phyloP scores from a whole-genome alignment of 2,329 filamentous ascomycete species.

The Grosmannia serpens region DNA sequence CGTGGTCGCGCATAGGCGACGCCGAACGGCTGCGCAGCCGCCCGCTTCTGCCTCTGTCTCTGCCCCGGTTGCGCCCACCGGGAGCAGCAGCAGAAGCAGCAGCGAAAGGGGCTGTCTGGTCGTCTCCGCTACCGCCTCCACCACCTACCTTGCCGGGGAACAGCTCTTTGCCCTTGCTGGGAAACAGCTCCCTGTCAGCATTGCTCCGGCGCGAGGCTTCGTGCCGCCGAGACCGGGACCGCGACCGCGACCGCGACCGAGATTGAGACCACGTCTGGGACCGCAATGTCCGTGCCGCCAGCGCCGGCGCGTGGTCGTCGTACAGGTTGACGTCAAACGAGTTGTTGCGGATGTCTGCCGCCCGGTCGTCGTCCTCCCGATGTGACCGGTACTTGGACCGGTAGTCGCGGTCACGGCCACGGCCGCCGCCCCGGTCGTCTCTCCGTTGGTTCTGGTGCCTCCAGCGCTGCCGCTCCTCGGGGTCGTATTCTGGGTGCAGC shows the following conservation, averaged over 20 bases:
- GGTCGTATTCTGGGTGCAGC: slow-evolving; percentile 80
- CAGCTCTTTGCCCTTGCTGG: slow-evolving; percentile 2
- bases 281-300: slow-evolving; percentile 20
- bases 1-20: slow-evolving; percentile 29
- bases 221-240: slow-evolving; percentile 7
- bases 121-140: background rate
- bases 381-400: slow-evolving; percentile 16
- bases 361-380: slow-evolving; percentile 29
- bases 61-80: background rate
- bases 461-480: slow-evolving; percentile 46
- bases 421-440: slow-evolving; percentile 44
- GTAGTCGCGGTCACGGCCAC: slow-evolving; percentile 13
- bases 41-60: slow-evolving; percentile 28
- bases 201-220: slow-evolving; percentile 22
- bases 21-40: slow-evolving; percentile 36
- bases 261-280: background rate
- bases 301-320: slow-evolving; percentile 32
- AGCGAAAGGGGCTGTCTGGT: background rate
- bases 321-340: slow-evolving; percentile 63
- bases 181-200: slow-evolving; percentile 28
- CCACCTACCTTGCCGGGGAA: slow-evolving; percentile 5
- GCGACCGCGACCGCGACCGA: background rate
- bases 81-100: background rate
- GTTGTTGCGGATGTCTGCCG: slow-evolving; percentile 36
- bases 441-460: slow-evolving; percentile 26